Evolutionary conservation across 2,329 filamentous ascomycete genomes (phyloP).

Genomic region (Claviceps capensis): DNA sequence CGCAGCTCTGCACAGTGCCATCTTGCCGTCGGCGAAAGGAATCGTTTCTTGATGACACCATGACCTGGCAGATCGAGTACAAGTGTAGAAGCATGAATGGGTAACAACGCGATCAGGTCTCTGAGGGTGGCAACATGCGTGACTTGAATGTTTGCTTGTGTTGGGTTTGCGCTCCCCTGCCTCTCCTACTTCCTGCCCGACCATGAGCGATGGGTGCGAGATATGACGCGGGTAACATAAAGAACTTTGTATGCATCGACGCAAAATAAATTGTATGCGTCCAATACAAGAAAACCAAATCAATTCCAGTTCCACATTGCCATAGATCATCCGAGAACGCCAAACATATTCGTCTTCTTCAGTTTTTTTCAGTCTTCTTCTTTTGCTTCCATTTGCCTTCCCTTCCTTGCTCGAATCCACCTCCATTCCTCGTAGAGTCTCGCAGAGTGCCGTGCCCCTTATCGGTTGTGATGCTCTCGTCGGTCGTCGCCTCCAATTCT

Average conservation of each 20-base stretch:
- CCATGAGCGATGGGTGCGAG: not conserved
- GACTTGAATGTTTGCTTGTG: not conserved
- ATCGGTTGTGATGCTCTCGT: slow-evolving; percentile 20
- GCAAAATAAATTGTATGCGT: not conserved
- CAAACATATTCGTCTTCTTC: slow-evolving; percentile 12
- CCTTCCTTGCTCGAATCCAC: not conserved
- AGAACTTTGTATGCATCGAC: not conserved
- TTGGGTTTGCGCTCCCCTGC: not conserved
- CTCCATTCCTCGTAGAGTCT: slow-evolving; percentile 8
- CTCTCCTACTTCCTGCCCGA: not conserved
- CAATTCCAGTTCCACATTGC: slow-evolving; percentile 4
- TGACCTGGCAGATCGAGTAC: slow-evolving; percentile 39
- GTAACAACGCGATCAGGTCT: slow-evolving; percentile 29
- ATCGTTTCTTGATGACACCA: slow-evolving; percentile 29
- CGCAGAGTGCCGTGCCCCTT: slow-evolving; percentile 6
- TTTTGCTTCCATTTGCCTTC: not conserved
- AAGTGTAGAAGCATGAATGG: slow-evolving; percentile 31
- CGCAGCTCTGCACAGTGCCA: too few relatives aligned
- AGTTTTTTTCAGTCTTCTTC: not conserved
- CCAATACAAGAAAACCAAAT: not conserved
- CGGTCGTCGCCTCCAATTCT: slow-evolving; percentile 51
- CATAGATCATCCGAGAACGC: slow-evolving; percentile 19
- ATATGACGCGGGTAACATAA: not conserved
- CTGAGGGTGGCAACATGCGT: slow-evolving; percentile 13
- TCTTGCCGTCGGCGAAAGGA: too few relatives aligned